Conservation (phyloP, 768 basidiomycete species). For the Hericium rajendrae region DNA sequence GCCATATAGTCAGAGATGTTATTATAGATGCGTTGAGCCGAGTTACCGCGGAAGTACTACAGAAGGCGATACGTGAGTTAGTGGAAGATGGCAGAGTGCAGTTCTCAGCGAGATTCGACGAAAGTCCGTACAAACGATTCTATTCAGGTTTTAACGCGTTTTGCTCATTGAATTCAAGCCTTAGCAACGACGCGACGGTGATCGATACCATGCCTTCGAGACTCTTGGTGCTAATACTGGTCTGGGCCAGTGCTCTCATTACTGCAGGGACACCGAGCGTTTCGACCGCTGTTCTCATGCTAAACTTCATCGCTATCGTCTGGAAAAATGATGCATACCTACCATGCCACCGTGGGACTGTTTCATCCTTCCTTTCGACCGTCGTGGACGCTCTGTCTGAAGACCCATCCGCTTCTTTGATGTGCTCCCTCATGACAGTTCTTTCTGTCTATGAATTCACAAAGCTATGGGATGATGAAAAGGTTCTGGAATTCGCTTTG, state of each 20-base stretch:
- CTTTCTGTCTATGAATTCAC: conserved; percentile 16
- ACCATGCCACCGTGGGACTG: not conserved
- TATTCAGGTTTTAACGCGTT: no score
- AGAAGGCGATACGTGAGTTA: not conserved
- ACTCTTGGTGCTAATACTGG: no score
- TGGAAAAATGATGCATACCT: not conserved
- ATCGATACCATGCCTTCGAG: no score
- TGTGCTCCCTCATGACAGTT: conserved; percentile 24
- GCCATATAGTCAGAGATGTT: not conserved
- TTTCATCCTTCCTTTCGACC: not conserved
- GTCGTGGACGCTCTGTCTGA: not conserved
- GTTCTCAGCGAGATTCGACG: not conserved
- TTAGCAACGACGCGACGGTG: no score
- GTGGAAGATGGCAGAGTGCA: not conserved
- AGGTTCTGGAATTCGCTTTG: conserved; percentile 29
- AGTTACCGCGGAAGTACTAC: not conserved
- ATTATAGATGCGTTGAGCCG: not conserved
- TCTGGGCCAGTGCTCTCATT: no score
- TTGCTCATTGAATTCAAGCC: no score
- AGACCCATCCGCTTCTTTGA: conserved; percentile 1
- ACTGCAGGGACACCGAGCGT: no score
- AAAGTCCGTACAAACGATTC: no score
- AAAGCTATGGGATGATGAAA: conserved; percentile 21
- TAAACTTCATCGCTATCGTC: not conserved
- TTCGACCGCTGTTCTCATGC: not conserved